Base-by-base conservation (phyloP, 352 stramenopile species). In the Pythium aphanidermatum region DNA sequence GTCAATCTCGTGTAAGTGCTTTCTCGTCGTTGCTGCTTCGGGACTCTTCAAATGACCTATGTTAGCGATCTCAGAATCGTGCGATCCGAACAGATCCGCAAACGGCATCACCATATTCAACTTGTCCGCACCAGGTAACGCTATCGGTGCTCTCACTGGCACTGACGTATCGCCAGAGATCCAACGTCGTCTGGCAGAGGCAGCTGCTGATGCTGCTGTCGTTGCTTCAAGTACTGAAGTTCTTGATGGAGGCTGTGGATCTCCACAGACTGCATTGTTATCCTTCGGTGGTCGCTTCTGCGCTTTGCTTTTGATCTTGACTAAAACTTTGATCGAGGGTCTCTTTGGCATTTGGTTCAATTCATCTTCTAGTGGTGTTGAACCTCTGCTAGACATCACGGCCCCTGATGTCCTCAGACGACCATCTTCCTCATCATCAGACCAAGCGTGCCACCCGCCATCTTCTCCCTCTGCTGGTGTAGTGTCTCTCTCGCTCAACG, bases 41-140 rank as follows among this genome's bases (percentile, higher is more conserved):
- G 20, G n/a, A n/a, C 6, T 28, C 32, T 5, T 13, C 32, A 10
- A n/a, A n/a, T 8, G 27, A 10, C 35, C 28, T 27, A n/a, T 20
- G 35, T 12, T 20, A 28, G 6, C 3, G 17, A 16, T 50, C 12
- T n/a, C 10, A 19, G 28, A 13, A 13, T 13, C 28, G 28, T 13
- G 28, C 28, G 28, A 8, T 13, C 8, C 28, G 28, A 8, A 12
- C 34, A 43, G 7, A 16, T 76, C 66, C 27, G 66, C 45, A 26
- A 77, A 77, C 2, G 67, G 67, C 21, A 68, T 60, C 53, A 73
- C 66, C 10, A 61, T 52, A 34, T 63, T 77, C 13, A 77, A 42
- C 17, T 65, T 63, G 7, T 60, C 67, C 2, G 50, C 64, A 11
- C 55, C 59, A 28, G 55, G 49, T 31, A 29, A 55, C 36, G 32